Conservation (phyloP, 2,329 filamentous ascomycete species). For the Ophiocordyceps camponoti-floridani region DNA sequence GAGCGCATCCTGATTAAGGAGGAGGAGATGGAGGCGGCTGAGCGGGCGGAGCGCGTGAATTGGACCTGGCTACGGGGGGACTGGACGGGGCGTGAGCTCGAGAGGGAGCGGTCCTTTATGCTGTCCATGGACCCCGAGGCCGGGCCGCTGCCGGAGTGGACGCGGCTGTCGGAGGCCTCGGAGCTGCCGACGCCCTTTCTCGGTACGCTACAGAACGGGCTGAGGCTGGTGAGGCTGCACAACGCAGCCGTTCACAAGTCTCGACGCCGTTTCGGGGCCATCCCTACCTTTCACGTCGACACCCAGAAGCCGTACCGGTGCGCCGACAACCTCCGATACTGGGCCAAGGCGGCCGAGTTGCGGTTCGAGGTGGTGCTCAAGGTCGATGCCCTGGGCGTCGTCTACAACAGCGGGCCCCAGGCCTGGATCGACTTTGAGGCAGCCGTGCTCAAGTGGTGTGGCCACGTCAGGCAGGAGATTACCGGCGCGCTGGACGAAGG, state of each 20-base stretch:
- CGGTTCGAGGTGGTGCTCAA: slow-evolving; percentile 77
- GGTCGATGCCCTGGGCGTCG: slow-evolving; percentile 73
- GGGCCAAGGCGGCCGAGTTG: slow-evolving; percentile 89
- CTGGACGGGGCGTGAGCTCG: slow-evolving; percentile 58
- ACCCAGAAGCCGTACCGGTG: slow-evolving; percentile 86
- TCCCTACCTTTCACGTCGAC: slow-evolving; percentile 79
- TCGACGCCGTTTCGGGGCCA: slow-evolving; percentile 70
- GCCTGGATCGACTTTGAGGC: slow-evolving; percentile 72
- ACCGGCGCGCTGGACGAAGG: slow-evolving; percentile 34
- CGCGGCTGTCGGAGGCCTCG: slow-evolving; percentile 20
- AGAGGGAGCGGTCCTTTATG: slow-evolving; percentile 69
- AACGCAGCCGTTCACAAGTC: slow-evolving; percentile 78
- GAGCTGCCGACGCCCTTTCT: slow-evolving; percentile 59
- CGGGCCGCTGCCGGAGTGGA: slow-evolving; percentile 50
- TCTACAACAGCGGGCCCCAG: slow-evolving; percentile 50
- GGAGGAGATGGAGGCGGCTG: slow-evolving; percentile 56
- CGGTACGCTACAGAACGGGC: slow-evolving; percentile 54
- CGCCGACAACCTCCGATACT: slow-evolving; percentile 87
- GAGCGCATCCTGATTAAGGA: slow-evolving; percentile 61
- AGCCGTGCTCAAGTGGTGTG: slow-evolving; percentile 70
- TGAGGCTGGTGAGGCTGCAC: slow-evolving; percentile 71
- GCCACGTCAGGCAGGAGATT: slow-evolving; percentile 67
- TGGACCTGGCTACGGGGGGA: slow-evolving; percentile 70
- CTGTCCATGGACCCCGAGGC: slow-evolving; percentile 49
- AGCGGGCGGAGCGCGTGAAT: slow-evolving; percentile 48